Conservation (phyloP, 192 early-diverging fungal genomes). For the Podila clonocystis region DNA sequence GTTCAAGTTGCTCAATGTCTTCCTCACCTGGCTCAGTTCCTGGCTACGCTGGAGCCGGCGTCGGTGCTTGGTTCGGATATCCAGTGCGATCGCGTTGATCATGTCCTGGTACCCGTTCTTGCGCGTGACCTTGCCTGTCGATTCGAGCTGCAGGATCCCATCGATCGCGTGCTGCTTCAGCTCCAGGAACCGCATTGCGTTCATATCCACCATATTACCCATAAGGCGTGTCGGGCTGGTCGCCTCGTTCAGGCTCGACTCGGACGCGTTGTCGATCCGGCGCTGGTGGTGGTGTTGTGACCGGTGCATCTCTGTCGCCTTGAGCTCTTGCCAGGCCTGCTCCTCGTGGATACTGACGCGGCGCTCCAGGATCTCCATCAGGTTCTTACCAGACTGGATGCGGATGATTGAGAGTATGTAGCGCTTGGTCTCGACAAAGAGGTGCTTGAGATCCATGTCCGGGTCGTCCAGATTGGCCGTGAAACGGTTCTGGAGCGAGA, state of each 20-base stretch:
- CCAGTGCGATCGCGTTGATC: constrained; percentile 91
- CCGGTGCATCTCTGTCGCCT: constrained; percentile 41
- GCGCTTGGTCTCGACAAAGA: constrained; percentile 92
- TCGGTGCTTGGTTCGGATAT: constrained; percentile 92
- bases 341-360: constrained; percentile 83
- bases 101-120: constrained; percentile 91
- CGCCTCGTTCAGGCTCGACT: constrained; percentile 20
- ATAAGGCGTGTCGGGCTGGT: constrained; percentile 3
- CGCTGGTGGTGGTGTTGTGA: constrained; percentile 30
- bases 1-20: constrained; percentile 84
- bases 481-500: constrained; percentile 80
- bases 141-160: constrained; percentile 85
- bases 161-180: constrained; percentile 86
- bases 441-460: constrained; percentile 66
- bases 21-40: constrained; percentile 80
- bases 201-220: constrained; percentile 60
- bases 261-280: constrained; percentile 37
- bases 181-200: constrained; percentile 73
- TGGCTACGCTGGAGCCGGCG: constrained; percentile 74
- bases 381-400: constrained; percentile 83
- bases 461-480: constrained; percentile 61
- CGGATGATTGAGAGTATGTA: constrained; percentile 85
- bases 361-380: constrained; percentile 87
- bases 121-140: constrained; percentile 72
- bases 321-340: constrained; percentile 62